Percentiles rank a stretch among this genome's conserved stretches.
These are phyloP conservation scores for Kurtzmaniella cleridarum DNA, from an alignment of 805 yeast species.

Conservation along the genomic window DNA sequence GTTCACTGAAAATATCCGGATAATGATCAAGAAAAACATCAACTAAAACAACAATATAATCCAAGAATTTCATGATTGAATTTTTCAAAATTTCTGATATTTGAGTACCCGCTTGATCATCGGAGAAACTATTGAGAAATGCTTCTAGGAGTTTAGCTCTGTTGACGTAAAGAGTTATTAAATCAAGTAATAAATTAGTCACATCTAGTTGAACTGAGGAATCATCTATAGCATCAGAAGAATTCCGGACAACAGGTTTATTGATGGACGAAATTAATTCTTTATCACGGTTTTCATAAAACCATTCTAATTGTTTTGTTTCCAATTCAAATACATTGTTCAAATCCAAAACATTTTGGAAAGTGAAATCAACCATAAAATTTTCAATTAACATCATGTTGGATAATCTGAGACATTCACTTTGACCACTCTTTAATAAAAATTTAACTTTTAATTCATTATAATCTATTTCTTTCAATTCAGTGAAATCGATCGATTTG, in stretches of 20 bases:
- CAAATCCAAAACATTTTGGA: conserved; percentile 34
- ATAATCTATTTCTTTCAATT: conserved; percentile 11
- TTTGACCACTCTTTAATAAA: conserved; percentile 41
- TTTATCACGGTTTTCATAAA: conserved; percentile 6
- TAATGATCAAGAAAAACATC: conserved; percentile 19
- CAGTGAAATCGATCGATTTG: conserved; percentile 14
- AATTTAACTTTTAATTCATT: conserved; percentile 20
- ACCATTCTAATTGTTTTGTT: conserved; percentile 29
- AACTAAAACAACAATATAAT: conserved; percentile 28
- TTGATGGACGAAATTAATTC: conserved; percentile 7
- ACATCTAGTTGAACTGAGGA: conserved; percentile 19
- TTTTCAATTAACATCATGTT: conserved; percentile 48
- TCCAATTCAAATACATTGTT: conserved; percentile 40
- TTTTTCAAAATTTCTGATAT: conserved; percentile 34
- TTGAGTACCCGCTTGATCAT: conserved; percentile 19
- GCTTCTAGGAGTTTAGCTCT: conserved; percentile 50
- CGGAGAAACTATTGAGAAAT: conserved; percentile 33
- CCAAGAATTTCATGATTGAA: conserved; percentile 34
- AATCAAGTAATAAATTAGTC: conserved; percentile 37
- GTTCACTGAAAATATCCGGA: conserved; percentile 7
- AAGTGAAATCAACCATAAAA: conserved; percentile 41
- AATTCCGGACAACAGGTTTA: conserved; percentile 1
- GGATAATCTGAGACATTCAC: conserved; percentile 44
- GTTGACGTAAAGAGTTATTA: conserved; percentile 44
- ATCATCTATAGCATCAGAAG: conserved; percentile 15